Conservation (phyloP, 2,329 filamentous ascomycete species). For the Arthrobotrys entomopaga region DNA sequence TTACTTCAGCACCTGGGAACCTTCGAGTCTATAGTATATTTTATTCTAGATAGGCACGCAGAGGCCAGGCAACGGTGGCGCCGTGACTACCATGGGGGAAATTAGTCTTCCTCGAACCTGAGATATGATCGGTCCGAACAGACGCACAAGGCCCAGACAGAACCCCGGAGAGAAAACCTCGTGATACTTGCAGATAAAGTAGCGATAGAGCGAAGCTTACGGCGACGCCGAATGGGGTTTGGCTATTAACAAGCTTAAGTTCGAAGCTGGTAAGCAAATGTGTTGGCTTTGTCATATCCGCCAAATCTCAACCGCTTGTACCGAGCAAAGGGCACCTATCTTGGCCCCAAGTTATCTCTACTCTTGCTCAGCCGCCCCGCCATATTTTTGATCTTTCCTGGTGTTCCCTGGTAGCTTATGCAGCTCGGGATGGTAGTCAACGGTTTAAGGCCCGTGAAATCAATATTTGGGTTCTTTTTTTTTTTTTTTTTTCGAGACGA, state of each 20-base stretch:
- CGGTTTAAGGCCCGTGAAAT: background rate
- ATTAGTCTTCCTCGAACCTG: slow-evolving; percentile 14
- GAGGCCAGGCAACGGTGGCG: background rate
- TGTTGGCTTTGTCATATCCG: slow-evolving; percentile 40
- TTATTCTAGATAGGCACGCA: background rate
- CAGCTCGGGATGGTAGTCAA: background rate
- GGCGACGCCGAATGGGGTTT: slow-evolving; percentile 46
- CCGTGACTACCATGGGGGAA: background rate
- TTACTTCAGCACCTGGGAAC: background rate
- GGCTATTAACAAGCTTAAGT: background rate
- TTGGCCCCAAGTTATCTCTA: slow-evolving; percentile 4
- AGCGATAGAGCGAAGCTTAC: slow-evolving; percentile 10
- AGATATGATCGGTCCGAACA: background rate
- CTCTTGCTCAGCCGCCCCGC: background rate
- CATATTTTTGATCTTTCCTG: slow-evolving; percentile 6
- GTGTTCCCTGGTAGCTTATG: background rate
- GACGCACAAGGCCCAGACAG: background rate
- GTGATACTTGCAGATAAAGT: slow-evolving; percentile 29
- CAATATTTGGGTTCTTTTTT: background rate
- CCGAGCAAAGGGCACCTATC: slow-evolving; percentile 28
- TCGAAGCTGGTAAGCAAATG: slow-evolving; percentile 28
- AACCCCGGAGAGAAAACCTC: slow-evolving; percentile 23
- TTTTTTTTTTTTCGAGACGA: no score
- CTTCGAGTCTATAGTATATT: background rate
- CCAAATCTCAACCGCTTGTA: slow-evolving; percentile 9